Evolutionary conservation across 345 rosid species (phyloP).

Genomic region (Geranium rotundifolium): DNA sequence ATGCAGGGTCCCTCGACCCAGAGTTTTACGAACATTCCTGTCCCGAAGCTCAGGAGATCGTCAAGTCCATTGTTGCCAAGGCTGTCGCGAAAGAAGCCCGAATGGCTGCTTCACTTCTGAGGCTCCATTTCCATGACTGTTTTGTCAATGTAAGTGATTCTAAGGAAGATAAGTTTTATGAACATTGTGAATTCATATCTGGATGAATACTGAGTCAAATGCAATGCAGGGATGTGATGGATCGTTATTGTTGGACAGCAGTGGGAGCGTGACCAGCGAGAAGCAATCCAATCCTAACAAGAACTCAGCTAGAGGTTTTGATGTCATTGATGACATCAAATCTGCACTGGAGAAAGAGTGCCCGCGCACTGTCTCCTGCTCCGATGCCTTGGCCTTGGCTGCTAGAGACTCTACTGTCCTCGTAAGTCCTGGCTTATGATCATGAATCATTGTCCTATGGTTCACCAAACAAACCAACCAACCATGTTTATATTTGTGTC

Average conservation of each 20-base stretch:
- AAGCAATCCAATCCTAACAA: conserved; percentile 61
- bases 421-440: conserved; percentile 20
- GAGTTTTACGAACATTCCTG: conserved; percentile 46
- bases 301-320: conserved; percentile 66
- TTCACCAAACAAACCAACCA: background rate
- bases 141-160: conserved; percentile 66
- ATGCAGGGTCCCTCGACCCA: conserved; percentile 37
- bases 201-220: too few relatives aligned
- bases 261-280: conserved; percentile 46
- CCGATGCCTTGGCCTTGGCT: conserved; percentile 63
- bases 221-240: conserved; percentile 72
- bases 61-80: conserved; percentile 39
- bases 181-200: too few relatives aligned
- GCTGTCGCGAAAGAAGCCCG: conserved; percentile 58
- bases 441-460: too few relatives aligned
- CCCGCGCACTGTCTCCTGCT: conserved; percentile 74
- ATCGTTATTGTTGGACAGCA: conserved; percentile 60
- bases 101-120: conserved; percentile 72
- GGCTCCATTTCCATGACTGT: conserved; percentile 84
- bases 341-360: conserved; percentile 61
- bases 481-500: background rate
- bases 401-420: conserved; percentile 90
- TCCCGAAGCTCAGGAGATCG: conserved; percentile 39
- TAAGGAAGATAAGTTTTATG: too few relatives aligned
- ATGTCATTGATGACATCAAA: conserved; percentile 72